Conservation (phyloP, 345 rosid species). For the Ceriops decandra region DNA sequence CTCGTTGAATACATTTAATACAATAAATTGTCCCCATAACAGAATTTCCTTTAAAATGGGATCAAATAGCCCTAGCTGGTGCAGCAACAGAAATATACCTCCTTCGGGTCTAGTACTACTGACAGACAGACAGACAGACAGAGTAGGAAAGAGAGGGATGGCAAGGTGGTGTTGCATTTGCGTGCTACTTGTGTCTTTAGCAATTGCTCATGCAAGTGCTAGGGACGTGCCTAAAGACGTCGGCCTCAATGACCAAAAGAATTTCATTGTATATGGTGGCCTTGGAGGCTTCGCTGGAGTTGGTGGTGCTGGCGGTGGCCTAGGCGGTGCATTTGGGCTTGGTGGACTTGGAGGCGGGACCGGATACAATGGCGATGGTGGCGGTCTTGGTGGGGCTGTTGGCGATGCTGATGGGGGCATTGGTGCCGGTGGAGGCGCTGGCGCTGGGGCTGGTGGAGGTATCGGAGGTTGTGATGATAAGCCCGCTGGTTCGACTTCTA, state of each 20-base stretch:
- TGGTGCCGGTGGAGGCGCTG: slow-evolving; percentile 1
- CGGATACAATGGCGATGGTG: slow-evolving; percentile 1
- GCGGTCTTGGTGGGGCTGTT: slow-evolving; percentile 4
- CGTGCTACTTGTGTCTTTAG: slow-evolving; percentile 36
- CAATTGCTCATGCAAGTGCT: slow-evolving; percentile 17
- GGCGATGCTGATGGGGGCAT: slow-evolving; percentile 2
- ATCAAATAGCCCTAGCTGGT: not conserved
- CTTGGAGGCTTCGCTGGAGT: slow-evolving; percentile 55
- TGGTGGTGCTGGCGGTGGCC: slow-evolving; percentile 30
- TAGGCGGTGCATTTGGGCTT: slow-evolving; percentile 22
- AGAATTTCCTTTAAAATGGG: not conserved
- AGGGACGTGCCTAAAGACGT: slow-evolving; percentile 19
- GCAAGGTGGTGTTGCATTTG: slow-evolving; percentile 25
- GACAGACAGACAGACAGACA: not conserved
- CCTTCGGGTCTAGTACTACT: too few species aligned
- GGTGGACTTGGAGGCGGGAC: slow-evolving; percentile 11
- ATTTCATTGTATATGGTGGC: slow-evolving; percentile 62
- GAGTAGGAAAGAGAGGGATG: slow-evolving; percentile 25
- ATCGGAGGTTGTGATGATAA: too few species aligned
- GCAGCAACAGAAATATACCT: not conserved
- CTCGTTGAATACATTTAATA: slow-evolving; percentile 5
- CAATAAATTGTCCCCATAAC: not conserved
- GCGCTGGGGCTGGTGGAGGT: not conserved
- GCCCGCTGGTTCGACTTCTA: too few species aligned
- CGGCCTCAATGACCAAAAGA: slow-evolving; percentile 66